Evolutionary conservation across 1,284 basidiomycete species (phyloP), one percentile per base, ranked within the genome.

Genomic region (Ustilago nuda): DNA sequence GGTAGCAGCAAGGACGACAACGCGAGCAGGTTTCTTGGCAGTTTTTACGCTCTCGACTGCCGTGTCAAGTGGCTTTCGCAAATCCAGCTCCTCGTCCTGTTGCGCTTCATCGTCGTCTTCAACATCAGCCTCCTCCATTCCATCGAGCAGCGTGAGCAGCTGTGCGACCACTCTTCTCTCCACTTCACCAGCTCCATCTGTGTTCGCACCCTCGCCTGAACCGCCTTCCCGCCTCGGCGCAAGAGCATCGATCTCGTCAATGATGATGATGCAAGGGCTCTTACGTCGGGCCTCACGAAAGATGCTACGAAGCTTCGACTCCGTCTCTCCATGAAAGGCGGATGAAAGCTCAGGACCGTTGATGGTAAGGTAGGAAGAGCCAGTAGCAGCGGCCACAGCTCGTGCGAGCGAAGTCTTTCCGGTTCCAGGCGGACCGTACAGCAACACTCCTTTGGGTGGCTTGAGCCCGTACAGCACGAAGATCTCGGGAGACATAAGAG

Each of bases 151-250:
- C 1, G 97, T 98, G 78, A 99, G 88, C 35, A 99, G 88, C 46
- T 95, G 98, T 1, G 97, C 95, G 2, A 99, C 96, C 0, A 98
- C 95, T 19, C 97, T 89, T 72, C 94, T 93, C 86, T 98, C 97
- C 2, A 99, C 95, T 86, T 98, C 97, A 45, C 82, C 83, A 0
- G 77, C 82, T n/a, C 83, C 79, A 13, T 82, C 82, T 6, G 58
- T 56, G 15, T 67, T 80, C 30, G 72, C 66, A 6, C 93, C 93
- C 1, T 93, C 93, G 85, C 96, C 94, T 0, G 91, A 90, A 1
- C 92, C 91, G 5, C 94, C 94, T 82, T 98, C 95, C 52, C 97
- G 88, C 60, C 91, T 89, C 0, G 97, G 97, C 66, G 94, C 96
- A 23, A 99, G 87, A 0, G 95, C 95, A 81, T 99, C 97, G 2